Conservation (phyloP, 2,329 filamentous ascomycete species). For the Elsinoe arachidis region DNA sequence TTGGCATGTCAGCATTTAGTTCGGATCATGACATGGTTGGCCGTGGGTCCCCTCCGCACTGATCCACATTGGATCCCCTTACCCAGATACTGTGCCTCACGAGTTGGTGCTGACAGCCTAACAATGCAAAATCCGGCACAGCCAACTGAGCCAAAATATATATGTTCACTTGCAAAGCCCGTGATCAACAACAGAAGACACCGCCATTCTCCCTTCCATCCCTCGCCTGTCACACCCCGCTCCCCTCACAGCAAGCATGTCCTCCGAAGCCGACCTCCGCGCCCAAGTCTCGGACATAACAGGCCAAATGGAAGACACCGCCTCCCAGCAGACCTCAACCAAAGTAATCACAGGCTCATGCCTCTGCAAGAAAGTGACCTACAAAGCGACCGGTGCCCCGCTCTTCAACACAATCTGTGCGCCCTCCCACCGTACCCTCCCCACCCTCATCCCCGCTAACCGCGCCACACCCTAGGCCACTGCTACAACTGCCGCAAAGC, state of each 20-base stretch:
- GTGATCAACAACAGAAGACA: too few species aligned
- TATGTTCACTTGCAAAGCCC: too few species aligned
- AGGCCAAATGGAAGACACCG: not conserved
- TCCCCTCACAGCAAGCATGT: not conserved
- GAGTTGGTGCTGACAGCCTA: not conserved
- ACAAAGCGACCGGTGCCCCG: slow-evolving; percentile 6
- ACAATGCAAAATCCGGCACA: not conserved
- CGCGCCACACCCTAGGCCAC: slow-evolving; percentile 9
- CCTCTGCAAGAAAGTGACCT: slow-evolving; percentile 10
- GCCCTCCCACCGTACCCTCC: not conserved
- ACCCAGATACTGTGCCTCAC: not conserved
- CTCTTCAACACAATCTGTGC: slow-evolving; percentile 8
- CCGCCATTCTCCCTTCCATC: not conserved
- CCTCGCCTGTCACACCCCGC: not conserved
- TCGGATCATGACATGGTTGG: not conserved
- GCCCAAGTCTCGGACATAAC: not conserved
- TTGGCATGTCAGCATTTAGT: not conserved
- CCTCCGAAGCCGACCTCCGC: not conserved
- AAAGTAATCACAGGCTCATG: slow-evolving; percentile 8
- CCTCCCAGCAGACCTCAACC: not conserved
- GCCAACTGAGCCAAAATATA: not conserved
- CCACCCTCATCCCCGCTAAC: not conserved
- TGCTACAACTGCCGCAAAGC: slow-evolving; percentile 13
- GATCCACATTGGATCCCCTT: slow-evolving; percentile 1
- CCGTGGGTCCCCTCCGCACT: not conserved